Percentiles rank a stretch among this genome's conserved stretches.
Conservation (phyloP, 352 stramenopile species). For the Phytophthora tentaculata region DNA sequence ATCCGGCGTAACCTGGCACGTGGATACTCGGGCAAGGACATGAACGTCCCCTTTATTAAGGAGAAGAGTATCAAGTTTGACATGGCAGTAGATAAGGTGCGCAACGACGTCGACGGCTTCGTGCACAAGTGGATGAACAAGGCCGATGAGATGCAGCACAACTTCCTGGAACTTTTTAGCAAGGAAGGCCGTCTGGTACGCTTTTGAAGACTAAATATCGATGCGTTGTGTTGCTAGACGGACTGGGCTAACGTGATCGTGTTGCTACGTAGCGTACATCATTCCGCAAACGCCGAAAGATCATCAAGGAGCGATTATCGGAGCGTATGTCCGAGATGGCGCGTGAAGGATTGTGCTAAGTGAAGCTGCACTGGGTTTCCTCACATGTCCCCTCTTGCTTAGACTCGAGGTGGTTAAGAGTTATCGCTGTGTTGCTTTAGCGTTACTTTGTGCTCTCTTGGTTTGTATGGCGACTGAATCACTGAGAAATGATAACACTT, state of each 20-base stretch:
- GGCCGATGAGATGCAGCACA: conserved; percentile 81
- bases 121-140: conserved; percentile 83
- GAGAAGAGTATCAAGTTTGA: conserved; percentile 91
- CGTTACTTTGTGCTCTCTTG: too few species aligned
- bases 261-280: conserved; percentile 56
- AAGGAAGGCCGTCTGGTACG: conserved; percentile 78
- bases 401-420: conserved; percentile 2
- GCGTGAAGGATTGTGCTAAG: conserved; percentile 78
- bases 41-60: conserved; percentile 92
- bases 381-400: conserved; percentile 6
- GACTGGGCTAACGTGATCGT: conserved; percentile 4
- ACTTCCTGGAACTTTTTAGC: conserved; percentile 80
- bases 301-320: conserved; percentile 77
- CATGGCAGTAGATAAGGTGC: conserved; percentile 85
- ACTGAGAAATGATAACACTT: conserved; percentile 34
- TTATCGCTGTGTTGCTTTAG: too few species aligned
- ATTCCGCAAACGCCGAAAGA: conserved; percentile 83
- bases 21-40: conserved; percentile 91
- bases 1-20: conserved; percentile 90
- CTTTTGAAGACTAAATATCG: not conserved
- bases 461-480: conserved; percentile 34
- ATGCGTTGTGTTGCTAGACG: not conserved
- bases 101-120: conserved; percentile 78
- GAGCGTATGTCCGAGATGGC: conserved; percentile 79
- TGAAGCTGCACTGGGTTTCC: conserved; percentile 1